Percentiles rank a stretch among this genome's conserved stretches.
phyloP scores from a whole-genome alignment of 1,284 basidiomycete genomes.

The Ganoderma sinense region DNA sequence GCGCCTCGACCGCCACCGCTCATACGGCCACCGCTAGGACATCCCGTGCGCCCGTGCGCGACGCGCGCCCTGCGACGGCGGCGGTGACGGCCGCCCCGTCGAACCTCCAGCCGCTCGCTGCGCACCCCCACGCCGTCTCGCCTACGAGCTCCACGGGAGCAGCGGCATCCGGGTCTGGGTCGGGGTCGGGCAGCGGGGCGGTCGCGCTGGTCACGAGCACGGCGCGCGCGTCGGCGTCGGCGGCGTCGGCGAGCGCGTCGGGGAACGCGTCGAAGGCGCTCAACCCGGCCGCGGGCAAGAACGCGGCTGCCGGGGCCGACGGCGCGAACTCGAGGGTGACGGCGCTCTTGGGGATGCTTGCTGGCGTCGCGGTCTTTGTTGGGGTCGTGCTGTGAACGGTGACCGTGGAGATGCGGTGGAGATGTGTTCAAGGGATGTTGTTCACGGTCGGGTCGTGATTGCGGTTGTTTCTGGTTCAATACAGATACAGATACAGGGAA shows the following conservation, averaged over 20 bases:
- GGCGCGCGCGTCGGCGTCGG: neutral
- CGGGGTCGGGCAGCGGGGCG: neutral
- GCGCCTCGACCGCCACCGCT: no score
- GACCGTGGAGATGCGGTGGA: neutral
- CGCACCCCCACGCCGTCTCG: neutral
- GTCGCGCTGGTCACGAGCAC: neutral
- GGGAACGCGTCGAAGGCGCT: neutral
- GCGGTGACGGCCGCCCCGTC: neutral
- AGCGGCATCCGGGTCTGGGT: neutral
- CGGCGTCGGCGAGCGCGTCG: neutral
- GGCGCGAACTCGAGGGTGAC: neutral
- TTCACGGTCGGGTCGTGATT: neutral
- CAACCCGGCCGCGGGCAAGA: neutral
- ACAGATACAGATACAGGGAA: no score
- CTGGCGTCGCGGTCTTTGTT: neutral
- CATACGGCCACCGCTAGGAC: no score
- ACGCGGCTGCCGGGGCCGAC: neutral
- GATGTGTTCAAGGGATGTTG: neutral
- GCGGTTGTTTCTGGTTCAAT: no score
- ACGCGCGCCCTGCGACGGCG: neutral
- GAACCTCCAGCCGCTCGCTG: neutral
- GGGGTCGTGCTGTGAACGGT: neutral
- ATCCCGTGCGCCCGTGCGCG: no score
- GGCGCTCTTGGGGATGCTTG: neutral
- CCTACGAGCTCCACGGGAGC: neutral